Conservation (phyloP, 768 basidiomycete genomes). For the Suillus clintonianus region DNA sequence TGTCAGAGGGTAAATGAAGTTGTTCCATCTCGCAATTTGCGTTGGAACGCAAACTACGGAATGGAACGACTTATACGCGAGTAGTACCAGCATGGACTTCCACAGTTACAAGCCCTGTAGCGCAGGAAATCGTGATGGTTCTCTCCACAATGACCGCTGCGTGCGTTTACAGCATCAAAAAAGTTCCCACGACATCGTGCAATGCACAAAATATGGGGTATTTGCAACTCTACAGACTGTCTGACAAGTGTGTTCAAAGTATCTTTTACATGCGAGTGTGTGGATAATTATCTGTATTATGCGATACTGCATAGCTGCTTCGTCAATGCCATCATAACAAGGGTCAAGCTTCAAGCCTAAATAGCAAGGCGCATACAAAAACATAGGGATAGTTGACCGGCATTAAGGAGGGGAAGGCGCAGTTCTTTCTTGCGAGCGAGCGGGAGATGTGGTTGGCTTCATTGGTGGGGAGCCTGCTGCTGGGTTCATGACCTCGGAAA, state of each 20-base stretch:
- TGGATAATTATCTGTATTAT: slow-evolving; percentile 25
- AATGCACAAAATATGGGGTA: slow-evolving; percentile 1
- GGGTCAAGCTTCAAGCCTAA: slow-evolving; percentile 1
- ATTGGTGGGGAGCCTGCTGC: slow-evolving; percentile 51
- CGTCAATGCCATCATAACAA: slow-evolving; percentile 16
- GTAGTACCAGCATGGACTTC: too few relatives aligned
- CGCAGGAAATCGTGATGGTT: too few relatives aligned
- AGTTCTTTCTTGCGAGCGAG: slow-evolving; percentile 39
- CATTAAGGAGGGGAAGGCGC: slow-evolving; percentile 28
- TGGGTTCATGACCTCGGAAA: slow-evolving; percentile 52
- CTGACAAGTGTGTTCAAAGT: slow-evolving; percentile 14
- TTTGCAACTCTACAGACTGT: slow-evolving; percentile 14
- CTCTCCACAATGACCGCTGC: too few relatives aligned
- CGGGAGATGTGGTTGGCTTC: slow-evolving; percentile 58
- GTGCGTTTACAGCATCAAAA: too few relatives aligned
- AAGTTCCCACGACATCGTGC: too few relatives aligned
- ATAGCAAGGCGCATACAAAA: slow-evolving; percentile 11
- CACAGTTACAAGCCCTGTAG: too few relatives aligned
- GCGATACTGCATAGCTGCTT: slow-evolving; percentile 25
- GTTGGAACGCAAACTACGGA: not conserved
- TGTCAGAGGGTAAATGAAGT: not conserved
- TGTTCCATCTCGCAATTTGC: not conserved
- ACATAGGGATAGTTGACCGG: not conserved
- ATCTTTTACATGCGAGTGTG: slow-evolving; percentile 31
- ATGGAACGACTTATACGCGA: not conserved